Base-by-base conservation (phyloP, 495 filamentous ascomycete genomes). In the Penicillium ucsense region DNA sequence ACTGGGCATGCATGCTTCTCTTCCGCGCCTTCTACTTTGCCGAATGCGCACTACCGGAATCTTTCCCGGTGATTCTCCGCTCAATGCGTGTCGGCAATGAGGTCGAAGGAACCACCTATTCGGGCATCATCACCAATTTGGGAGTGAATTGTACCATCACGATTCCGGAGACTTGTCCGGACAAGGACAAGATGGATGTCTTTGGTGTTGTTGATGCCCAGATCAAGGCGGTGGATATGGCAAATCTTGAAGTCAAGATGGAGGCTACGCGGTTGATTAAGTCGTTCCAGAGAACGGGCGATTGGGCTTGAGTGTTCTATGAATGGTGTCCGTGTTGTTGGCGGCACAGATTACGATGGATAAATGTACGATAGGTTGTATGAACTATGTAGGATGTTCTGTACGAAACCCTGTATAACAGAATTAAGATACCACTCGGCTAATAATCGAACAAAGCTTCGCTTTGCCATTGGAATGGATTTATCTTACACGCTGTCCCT, bases 1-100 rank as follows among this genome's bases (percentile, higher is more conserved):
- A 78, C 55, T 95, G 85, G 86, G 71, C 77, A 8, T 68, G 76
- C 20, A 80, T 83, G 63, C 77, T 88, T 9, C 69, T 92, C 41
- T 78, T 83, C 62, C 85, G 88, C 31, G 86, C 83, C 5, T 86
- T 84, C 70, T 77, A 81, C 45, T 89, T 86, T 58, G 70, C 68
- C n/a, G 79, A 90, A 54, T 72, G 67, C 38, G 64, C 63, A 0
- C 59, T 94, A 5, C 88, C 88, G 3, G 57, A 72, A 30, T 80
- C 76, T 1, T 83, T 89, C 51, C 66, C 61, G 4, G 79, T 83
- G 44, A 52, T 68, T 1, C 71, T 84, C 5, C 57, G 63, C 31
- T 54, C 60, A 41, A 64, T 51, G 11, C 66, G 50, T 45, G 57
- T 43, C 49, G 59, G 40, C 8, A 73, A 54, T 39, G 57, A 55